Evolutionary conservation across 2,329 filamentous ascomycete species (phyloP).

Genomic region (Thelonectria discophora): DNA sequence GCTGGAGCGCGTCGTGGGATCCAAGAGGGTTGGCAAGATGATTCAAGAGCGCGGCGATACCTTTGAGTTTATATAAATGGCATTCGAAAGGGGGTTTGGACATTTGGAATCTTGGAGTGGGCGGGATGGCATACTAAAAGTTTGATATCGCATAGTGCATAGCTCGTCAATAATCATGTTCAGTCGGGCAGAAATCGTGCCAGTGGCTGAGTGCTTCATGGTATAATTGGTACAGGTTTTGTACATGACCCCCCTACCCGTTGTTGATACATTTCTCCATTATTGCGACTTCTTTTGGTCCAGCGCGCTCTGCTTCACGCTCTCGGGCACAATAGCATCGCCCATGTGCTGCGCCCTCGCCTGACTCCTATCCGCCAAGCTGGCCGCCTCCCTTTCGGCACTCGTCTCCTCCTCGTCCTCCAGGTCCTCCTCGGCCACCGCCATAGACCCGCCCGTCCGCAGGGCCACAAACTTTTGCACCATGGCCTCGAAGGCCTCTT

Average conservation of each 20-base stretch:
- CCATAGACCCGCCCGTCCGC: slow-evolving; percentile 30
- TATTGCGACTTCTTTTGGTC: slow-evolving; percentile 33
- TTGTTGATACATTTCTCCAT: slow-evolving; percentile 37
- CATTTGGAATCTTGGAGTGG: slow-evolving; percentile 23
- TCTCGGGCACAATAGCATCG: slow-evolving; percentile 42
- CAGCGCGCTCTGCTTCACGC: slow-evolving; percentile 36
- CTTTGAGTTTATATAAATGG: slow-evolving; percentile 85
- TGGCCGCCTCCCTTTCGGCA: slow-evolving; percentile 33
- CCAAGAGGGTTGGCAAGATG: slow-evolving; percentile 83
- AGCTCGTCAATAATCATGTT: slow-evolving; percentile 4
- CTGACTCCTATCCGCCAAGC: slow-evolving; percentile 42
- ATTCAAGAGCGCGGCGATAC: slow-evolving; percentile 84
- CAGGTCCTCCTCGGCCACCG: slow-evolving; percentile 25
- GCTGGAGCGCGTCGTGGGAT: slow-evolving; percentile 88
- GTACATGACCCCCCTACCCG: slow-evolving; percentile 39
- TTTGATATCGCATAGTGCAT: slow-evolving; percentile 11
- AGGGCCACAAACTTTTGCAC: slow-evolving; percentile 55
- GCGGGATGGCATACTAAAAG: slow-evolving; percentile 27
- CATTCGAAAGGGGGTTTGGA: background rate
- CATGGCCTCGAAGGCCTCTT: slow-evolving; percentile 73
- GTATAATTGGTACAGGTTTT: slow-evolving; percentile 44
- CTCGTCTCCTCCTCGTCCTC: slow-evolving; percentile 19
- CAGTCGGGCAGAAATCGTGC: slow-evolving; percentile 13
- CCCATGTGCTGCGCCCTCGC: slow-evolving; percentile 47
- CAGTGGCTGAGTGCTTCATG: slow-evolving; percentile 32